phyloP scores from a whole-genome alignment of 2,329 filamentous ascomycete species.

The Plectosphaerella plurivora region DNA sequence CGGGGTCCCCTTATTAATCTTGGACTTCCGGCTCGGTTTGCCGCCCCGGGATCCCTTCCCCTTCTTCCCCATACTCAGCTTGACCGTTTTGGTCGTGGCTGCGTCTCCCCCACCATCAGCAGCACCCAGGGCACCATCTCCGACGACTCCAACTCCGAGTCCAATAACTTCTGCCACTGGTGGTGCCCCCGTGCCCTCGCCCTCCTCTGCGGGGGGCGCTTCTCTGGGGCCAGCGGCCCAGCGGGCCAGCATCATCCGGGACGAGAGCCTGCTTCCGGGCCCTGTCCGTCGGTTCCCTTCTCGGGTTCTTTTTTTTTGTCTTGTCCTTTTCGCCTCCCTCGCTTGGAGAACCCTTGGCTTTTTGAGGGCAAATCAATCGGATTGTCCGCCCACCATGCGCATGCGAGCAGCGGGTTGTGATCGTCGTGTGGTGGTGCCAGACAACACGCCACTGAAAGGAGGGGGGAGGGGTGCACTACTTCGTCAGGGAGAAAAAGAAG shows the following conservation, averaged over 20 bases:
- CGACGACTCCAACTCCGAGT: conserved; percentile 6
- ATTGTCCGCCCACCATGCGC: too few relatives aligned
- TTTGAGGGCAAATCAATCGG: too few relatives aligned
- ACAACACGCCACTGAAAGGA: too few relatives aligned
- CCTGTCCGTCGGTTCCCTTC: not conserved
- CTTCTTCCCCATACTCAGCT: conserved; percentile 9
- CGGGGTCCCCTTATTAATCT: conserved; percentile 12
- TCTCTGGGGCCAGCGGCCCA: conserved; percentile 13
- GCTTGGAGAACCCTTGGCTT: not conserved
- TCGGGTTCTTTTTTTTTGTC: not conserved
- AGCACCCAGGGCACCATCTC: not conserved
- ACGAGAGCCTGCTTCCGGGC: not conserved
- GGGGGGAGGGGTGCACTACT: too few relatives aligned
- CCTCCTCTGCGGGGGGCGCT: conserved; percentile 9
- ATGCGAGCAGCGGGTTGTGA: too few relatives aligned
- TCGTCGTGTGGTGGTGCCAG: too few relatives aligned
- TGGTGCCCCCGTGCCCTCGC: conserved; percentile 1
- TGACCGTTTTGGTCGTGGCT: conserved; percentile 3
- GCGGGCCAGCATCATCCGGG: conserved; percentile 14
- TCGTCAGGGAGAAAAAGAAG: not conserved
- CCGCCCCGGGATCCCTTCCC: conserved; percentile 5
- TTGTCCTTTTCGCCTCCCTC: not conserved
- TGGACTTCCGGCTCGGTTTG: conserved; percentile 7
- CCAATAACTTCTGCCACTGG: not conserved
- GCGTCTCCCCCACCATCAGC: not conserved